Conservation (phyloP, 306 rosid genomes). For the Prunus mume region DNA sequence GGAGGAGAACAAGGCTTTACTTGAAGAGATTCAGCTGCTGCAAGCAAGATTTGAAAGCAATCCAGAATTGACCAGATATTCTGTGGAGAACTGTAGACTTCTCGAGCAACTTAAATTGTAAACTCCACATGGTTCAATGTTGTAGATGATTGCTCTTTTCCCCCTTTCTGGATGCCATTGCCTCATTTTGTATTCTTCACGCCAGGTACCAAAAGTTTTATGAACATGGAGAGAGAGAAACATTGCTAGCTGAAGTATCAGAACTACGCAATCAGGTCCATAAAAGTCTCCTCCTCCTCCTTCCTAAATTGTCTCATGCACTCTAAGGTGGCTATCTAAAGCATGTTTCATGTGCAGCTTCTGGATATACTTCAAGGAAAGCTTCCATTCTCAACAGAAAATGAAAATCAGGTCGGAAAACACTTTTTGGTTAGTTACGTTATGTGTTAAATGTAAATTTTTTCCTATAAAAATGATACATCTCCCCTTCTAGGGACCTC, state of each 20-base stretch:
- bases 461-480: background rate
- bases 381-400: slow-evolving; percentile 29
- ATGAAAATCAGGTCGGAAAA: slow-evolving; percentile 51
- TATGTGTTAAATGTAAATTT: background rate
- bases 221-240: slow-evolving; percentile 80
- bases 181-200: slow-evolving; percentile 36
- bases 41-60: slow-evolving; percentile 50
- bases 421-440: slow-evolving; percentile 16
- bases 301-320: slow-evolving; percentile 1
- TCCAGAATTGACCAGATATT: slow-evolving; percentile 49
- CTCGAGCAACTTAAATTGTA: slow-evolving; percentile 60
- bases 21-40: slow-evolving; percentile 58
- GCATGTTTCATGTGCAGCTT: slow-evolving; percentile 46
- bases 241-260: slow-evolving; percentile 64
- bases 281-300: slow-evolving; percentile 14
- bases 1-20: slow-evolving; percentile 71
- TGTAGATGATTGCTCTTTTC: slow-evolving; percentile 18
- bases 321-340: slow-evolving; percentile 27
- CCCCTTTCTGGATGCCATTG: slow-evolving; percentile 21
- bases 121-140: slow-evolving; percentile 23
- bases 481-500: background rate
- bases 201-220: slow-evolving; percentile 66
- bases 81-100: slow-evolving; percentile 67
- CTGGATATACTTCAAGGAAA: slow-evolving; percentile 50
- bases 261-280: slow-evolving; percentile 78